Base-by-base conservation (phyloP, 2,329 filamentous ascomycete genomes). In the Elsinoe perseae region DNA sequence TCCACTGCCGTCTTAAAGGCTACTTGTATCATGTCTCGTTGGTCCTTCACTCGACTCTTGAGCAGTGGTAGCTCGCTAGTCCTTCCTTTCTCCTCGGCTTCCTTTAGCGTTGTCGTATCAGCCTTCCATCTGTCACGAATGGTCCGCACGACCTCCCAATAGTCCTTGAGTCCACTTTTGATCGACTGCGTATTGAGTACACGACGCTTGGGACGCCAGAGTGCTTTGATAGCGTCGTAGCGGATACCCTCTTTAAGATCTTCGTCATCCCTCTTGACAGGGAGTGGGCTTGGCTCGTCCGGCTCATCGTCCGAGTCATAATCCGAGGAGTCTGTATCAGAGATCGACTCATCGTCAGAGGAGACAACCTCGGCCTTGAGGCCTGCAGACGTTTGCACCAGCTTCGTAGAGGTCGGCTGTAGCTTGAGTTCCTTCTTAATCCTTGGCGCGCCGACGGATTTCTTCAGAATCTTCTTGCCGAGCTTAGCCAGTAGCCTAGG, bases 61-160 rank as follows among this genome's bases (percentile, higher is more conserved):
- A 84, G 70, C 46, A 76, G 67, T 9, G 76, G 73, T 14, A 82
- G 72, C 65, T 81, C 79, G 50, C 75, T 70, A 59, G 72, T 73
- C 63, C 77, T 73, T 63, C 80, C 78, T 66, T 80, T 75, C 58
- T 80, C 77, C 62, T 82, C 80, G 9, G 82, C 81, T 60, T 78
- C 72, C 60, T 78, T 76, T 60, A 84, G 73, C 21, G 77, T 76
- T 60, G 78, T 76, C 42, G 72, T 76, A 62, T 80, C 80, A 30
- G 74, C 69, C 64, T 82, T 83, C 81, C 81, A 85, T 34, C 77
- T 72, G 65, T 84, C 81, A 58, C 81, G 76, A 56, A 84, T 76
- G 5, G 74, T 74, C 64, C 80, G 80, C 58, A 84, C 71, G 43
- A 83, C 71, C 50, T 83, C 80, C 72, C 81, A 82, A 64, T 81